A percentile compares a stretch with the other conserved stretches of the same genome.
phyloP scores from a whole-genome alignment of 129 eudicot species.

The Tanacetum coccineum region DNA sequence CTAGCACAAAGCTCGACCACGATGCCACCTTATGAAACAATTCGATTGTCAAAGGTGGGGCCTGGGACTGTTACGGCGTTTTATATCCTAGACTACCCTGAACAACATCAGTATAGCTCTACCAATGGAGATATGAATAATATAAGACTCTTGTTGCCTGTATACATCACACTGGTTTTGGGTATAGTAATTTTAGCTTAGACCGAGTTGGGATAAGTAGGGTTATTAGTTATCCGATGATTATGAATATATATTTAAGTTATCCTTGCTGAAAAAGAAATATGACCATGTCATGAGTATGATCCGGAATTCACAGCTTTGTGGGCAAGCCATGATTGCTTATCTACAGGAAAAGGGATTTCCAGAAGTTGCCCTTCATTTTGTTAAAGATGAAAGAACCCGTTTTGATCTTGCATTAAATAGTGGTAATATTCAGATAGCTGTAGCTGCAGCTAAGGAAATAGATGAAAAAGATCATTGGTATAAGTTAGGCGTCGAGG shows the following conservation, averaged over 20 bases:
- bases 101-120: slow-evolving; percentile 47
- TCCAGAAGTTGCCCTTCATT: slow-evolving; percentile 44
- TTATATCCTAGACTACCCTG: slow-evolving; percentile 40
- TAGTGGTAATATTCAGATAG: slow-evolving; percentile 27
- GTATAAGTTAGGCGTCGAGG: slow-evolving; percentile 47
- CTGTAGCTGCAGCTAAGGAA: slow-evolving; percentile 51
- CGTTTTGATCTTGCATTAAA: neutral
- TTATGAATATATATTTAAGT: slow-evolving; percentile 44
- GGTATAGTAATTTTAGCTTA: slow-evolving; percentile 32
- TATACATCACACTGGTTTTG: slow-evolving; percentile 38
- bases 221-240: slow-evolving; percentile 36
- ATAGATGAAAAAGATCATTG: slow-evolving; percentile 53
- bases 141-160: slow-evolving; percentile 45
- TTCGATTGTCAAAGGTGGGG: slow-evolving; percentile 53
- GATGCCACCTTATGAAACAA: slow-evolving; percentile 42
- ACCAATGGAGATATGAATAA: slow-evolving; percentile 46
- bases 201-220: slow-evolving; percentile 45
- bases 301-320: slow-evolving; percentile 45
- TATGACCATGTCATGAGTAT: slow-evolving; percentile 43
- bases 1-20: slow-evolving; percentile 40
- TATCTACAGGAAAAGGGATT: slow-evolving; percentile 51
- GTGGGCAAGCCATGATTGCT: slow-evolving; percentile 53
- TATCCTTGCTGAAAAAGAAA: slow-evolving; percentile 36
- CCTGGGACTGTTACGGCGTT: slow-evolving; percentile 48
- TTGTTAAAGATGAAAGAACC: slow-evolving; percentile 2